Conservation (phyloP, 2,329 filamentous ascomycete genomes). For the Xylaria sp. region DNA sequence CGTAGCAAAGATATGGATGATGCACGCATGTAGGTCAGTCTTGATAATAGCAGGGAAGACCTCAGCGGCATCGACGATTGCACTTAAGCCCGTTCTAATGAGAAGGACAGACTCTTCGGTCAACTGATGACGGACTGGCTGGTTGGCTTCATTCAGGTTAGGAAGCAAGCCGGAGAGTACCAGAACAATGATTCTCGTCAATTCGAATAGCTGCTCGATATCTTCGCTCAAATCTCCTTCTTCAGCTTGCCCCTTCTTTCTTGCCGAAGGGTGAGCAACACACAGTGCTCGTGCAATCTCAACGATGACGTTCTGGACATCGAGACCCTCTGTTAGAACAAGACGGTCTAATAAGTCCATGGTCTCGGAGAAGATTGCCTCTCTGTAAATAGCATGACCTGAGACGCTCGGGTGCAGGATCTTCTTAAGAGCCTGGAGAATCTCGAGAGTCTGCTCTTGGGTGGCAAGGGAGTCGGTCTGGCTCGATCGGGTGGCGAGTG, state of each 20-base stretch:
- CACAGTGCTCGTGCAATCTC: slow-evolving; percentile 89
- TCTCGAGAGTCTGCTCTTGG: slow-evolving; percentile 77
- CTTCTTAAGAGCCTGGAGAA: slow-evolving; percentile 86
- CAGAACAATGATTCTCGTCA: slow-evolving; percentile 92
- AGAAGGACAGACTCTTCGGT: slow-evolving; percentile 83
- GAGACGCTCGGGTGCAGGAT: slow-evolving; percentile 92
- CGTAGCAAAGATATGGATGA: slow-evolving; percentile 92
- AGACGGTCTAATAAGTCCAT: slow-evolving; percentile 93
- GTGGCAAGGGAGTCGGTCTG: slow-evolving; percentile 61
- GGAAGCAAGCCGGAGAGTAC: slow-evolving; percentile 85
- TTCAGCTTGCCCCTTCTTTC: slow-evolving; percentile 58
- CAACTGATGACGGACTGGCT: slow-evolving; percentile 66
- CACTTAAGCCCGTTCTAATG: slow-evolving; percentile 73
- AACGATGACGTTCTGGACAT: slow-evolving; percentile 87
- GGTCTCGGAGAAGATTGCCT: slow-evolving; percentile 92
- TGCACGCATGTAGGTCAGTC: slow-evolving; percentile 91
- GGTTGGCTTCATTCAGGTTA: slow-evolving; percentile 65
- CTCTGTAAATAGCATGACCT: slow-evolving; percentile 92
- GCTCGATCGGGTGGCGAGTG: slow-evolving; percentile 74
- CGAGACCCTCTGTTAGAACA: slow-evolving; percentile 81
- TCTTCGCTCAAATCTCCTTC: slow-evolving; percentile 87
- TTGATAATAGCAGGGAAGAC: slow-evolving; percentile 97
- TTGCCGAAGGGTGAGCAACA: slow-evolving; percentile 83
- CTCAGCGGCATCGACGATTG: slow-evolving; percentile 88
- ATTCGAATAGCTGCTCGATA: slow-evolving; percentile 94